phyloP scores from a whole-genome alignment of 1,284 basidiomycete species.

The Rhodotorula sp. region DNA sequence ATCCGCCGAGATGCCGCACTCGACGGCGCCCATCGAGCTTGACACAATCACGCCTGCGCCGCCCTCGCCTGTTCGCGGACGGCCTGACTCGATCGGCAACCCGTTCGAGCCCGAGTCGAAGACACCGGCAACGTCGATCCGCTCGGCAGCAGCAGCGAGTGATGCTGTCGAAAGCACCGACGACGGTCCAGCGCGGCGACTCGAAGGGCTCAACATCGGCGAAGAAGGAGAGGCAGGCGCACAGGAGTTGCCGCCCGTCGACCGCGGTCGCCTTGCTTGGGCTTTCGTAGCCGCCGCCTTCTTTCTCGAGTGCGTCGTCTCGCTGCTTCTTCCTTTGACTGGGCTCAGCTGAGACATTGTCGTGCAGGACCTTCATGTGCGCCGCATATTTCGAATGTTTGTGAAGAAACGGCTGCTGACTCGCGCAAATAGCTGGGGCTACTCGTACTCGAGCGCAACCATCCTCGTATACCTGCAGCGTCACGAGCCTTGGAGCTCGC shows the following conservation, averaged over 20 bases:
- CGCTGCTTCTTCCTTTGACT: background rate
- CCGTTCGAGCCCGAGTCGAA: background rate
- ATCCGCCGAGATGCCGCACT: background rate
- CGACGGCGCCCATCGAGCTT: background rate
- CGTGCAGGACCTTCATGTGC: constrained; percentile 5
- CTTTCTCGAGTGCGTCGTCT: constrained; percentile 23
- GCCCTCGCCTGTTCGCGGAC: background rate
- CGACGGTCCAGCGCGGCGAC: background rate
- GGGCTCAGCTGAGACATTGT: too few species aligned
- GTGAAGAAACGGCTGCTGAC: too few species aligned
- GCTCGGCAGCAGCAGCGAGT: too few species aligned
- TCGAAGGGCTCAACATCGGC: background rate
- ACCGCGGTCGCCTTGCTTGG: constrained; percentile 50
- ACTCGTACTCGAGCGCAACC: constrained; percentile 15
- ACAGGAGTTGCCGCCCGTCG: constrained; percentile 47
- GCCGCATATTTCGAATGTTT: too few species aligned
- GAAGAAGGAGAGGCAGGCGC: background rate
- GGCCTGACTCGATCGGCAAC: background rate
- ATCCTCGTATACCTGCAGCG: constrained; percentile 30
- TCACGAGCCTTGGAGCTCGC: constrained; percentile 12
- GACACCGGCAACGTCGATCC: background rate
- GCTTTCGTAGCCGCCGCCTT: constrained; percentile 49
- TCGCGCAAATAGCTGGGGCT: constrained; percentile 2
- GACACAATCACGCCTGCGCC: background rate
- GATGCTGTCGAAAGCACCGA: background rate